A percentile compares a stretch with the other conserved stretches of the same genome.
Evolutionary conservation across 1,284 basidiomycete species (phyloP).

Genomic region (Leccinum ponderosum): DNA sequence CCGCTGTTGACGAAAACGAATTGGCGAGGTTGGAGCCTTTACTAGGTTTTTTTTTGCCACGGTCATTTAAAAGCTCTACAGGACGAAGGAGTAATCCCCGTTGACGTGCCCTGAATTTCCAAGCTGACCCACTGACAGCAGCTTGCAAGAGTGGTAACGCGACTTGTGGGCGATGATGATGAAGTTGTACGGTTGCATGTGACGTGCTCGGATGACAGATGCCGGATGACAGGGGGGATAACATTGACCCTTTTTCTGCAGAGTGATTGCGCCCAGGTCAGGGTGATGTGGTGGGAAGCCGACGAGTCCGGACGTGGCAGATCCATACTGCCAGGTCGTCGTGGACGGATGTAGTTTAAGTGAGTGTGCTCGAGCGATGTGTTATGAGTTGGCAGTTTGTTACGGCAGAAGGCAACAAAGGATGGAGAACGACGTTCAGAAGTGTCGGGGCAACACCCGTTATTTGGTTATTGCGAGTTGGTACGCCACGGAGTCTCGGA

Average conservation of each 20-base stretch:
- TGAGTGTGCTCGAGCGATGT: constrained; percentile 8
- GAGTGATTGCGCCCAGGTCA: constrained; percentile 21
- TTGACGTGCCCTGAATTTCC: constrained; percentile 30
- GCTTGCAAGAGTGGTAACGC: constrained; percentile 14
- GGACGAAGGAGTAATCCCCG: constrained; percentile 32
- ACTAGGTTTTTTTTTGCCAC: constrained; percentile 14
- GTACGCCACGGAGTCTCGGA: constrained; percentile 33
- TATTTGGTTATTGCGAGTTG: constrained; percentile 2
- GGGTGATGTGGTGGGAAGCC: constrained; percentile 16
- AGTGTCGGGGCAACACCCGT: background rate
- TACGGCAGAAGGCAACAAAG: constrained; percentile 4
- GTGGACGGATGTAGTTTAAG: constrained; percentile 15
- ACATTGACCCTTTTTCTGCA: constrained; percentile 10
- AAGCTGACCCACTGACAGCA: constrained; percentile 14
- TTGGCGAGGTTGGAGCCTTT: constrained; percentile 4
- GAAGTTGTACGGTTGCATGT: constrained; percentile 4
- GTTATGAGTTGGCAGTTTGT: constrained; percentile 15
- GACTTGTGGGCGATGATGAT: constrained; percentile 11
- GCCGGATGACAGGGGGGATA: constrained; percentile 11
- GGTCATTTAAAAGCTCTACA: constrained; percentile 16
- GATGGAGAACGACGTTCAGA: background rate
- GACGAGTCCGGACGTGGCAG: constrained; percentile 18
- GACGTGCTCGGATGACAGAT: constrained; percentile 7
- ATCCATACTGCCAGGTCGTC: constrained; percentile 2
- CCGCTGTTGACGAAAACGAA: background rate